Evolutionary conservation across 306 rosid species (phyloP), one percentile per base, ranked within the genome.

Genomic region (Cotoneaster glaucophyllus): DNA sequence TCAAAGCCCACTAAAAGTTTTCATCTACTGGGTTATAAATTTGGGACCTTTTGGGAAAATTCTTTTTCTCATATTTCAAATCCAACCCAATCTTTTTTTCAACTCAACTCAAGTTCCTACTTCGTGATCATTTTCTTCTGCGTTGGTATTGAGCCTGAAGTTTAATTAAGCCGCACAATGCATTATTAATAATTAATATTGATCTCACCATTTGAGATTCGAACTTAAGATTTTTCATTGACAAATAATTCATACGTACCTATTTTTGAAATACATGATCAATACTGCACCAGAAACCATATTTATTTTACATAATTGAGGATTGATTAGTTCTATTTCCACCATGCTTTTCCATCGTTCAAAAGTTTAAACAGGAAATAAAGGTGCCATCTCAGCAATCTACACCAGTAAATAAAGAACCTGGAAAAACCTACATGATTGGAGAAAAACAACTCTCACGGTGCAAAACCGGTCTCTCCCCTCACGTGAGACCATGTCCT

Each of bases 171-270:
- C 17, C 0, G 1, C 6, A 4, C 5, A 37, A 32, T 45, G 7
- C 18, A 13, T 13, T 17, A 3, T 45, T 45, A 14, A 45, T 45
- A 45, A 14, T 14, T 15, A 5, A 13, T 13, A 45, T 14, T 0
- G 5, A 45, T 1, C 19, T 45, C 19, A 45, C 18, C 2, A 45
- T 5, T 0, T 45, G 17, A 45, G 2, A 13, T 6, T 15, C 8
- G 8, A 48, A 15, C 54, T 0, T 0, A 48, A 1, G 0, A 1
- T 3, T 4, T 45, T 13, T 0, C 7, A 45, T 14, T 14, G 14
- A 14, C 2, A 45, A 14, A 17, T 45, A 45, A 14, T 6, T 48
- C 54, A 48, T 15, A 48, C 54, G 3, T 48, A 48, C 15, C 19
- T 5, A 14, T 15, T 15, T 48, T 48, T 48, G 54, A 48, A 48